Percentiles rank a stretch among this genome's conserved stretches.
phyloP scores from a whole-genome alignment of 2,329 filamentous ascomycete genomes.

The Fusarium ramigenum region DNA sequence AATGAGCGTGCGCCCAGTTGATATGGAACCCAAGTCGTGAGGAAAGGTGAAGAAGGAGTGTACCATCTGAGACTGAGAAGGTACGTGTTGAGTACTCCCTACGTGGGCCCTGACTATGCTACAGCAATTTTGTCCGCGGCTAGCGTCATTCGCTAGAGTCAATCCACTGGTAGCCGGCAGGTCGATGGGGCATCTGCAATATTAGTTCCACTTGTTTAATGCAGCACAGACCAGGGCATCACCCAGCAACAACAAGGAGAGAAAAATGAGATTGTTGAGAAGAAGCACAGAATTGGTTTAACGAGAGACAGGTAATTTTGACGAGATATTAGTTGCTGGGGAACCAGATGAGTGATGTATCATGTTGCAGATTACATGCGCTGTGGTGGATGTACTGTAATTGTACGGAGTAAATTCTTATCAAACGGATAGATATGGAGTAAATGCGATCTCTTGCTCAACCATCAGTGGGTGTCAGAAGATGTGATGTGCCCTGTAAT shows the following conservation, averaged over 20 bases:
- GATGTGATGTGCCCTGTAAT: conserved; percentile 26
- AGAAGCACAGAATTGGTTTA: conserved; percentile 6
- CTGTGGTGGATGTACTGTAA: background rate
- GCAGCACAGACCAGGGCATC: conserved; percentile 43
- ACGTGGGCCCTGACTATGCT: conserved; percentile 33
- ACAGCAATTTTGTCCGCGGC: conserved; percentile 36
- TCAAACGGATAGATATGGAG: background rate
- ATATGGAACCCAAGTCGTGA: background rate
- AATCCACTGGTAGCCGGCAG: conserved; percentile 36
- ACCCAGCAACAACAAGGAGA: conserved; percentile 41
- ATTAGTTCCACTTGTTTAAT: conserved; percentile 47
- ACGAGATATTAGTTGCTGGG: conserved; percentile 15
- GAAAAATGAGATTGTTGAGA: conserved; percentile 12
- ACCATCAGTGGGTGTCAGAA: background rate
- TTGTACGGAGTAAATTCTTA: background rate
- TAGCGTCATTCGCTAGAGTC: conserved; percentile 36
- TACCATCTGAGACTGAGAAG: conserved; percentile 21
- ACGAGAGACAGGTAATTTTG: conserved; percentile 8
- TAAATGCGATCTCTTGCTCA: background rate
- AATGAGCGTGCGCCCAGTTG: background rate
- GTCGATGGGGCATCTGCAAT: conserved; percentile 42
- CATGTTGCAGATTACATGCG: background rate
- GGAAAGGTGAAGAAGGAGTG: background rate
- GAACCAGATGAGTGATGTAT: background rate
- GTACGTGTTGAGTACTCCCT: conserved; percentile 24